Percentiles rank a stretch among this genome's conserved stretches.
phyloP scores from a whole-genome alignment of 768 basidiomycete species.

The Phanerochaete sordida region DNA sequence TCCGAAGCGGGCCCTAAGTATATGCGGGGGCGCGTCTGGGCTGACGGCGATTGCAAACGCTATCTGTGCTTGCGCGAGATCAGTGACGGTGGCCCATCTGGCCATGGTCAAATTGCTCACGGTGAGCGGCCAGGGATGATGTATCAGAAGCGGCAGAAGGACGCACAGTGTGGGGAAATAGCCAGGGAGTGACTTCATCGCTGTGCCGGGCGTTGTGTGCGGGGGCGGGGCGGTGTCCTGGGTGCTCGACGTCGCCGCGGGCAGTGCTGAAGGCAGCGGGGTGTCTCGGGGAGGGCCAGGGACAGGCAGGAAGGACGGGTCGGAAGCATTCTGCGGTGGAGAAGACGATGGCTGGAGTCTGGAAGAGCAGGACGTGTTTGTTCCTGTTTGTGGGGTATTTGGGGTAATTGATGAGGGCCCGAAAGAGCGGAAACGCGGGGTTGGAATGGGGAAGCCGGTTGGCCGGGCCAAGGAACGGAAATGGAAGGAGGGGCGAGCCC shows the following conservation, averaged over 20 bases:
- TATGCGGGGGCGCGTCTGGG: background rate
- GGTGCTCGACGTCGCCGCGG: background rate
- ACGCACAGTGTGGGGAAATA: background rate
- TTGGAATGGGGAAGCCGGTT: conserved; percentile 5
- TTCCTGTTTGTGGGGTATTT: conserved; percentile 14
- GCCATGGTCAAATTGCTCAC: background rate
- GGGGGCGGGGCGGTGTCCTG: background rate
- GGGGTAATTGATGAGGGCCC: conserved; percentile 10
- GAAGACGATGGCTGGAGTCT: background rate
- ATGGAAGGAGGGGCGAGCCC: background rate
- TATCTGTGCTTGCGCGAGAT: background rate
- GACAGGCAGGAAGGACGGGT: background rate
- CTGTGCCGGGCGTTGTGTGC: background rate
- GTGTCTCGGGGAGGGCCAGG: background rate
- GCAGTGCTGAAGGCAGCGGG: background rate
- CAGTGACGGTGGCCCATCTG: background rate
- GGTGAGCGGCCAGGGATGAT: background rate
- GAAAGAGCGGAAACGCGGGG: conserved; percentile 13
- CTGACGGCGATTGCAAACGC: background rate
- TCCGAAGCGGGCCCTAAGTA: background rate
- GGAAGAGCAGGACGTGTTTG: background rate
- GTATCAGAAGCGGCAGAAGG: background rate
- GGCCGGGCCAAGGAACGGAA: conserved; percentile 4
- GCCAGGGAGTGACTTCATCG: background rate
- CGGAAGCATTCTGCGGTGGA: background rate